Evolutionary conservation across 345 rosid genomes (phyloP), one percentile per base, ranked within the genome.

Genomic region (Eucalyptus sp.): DNA sequence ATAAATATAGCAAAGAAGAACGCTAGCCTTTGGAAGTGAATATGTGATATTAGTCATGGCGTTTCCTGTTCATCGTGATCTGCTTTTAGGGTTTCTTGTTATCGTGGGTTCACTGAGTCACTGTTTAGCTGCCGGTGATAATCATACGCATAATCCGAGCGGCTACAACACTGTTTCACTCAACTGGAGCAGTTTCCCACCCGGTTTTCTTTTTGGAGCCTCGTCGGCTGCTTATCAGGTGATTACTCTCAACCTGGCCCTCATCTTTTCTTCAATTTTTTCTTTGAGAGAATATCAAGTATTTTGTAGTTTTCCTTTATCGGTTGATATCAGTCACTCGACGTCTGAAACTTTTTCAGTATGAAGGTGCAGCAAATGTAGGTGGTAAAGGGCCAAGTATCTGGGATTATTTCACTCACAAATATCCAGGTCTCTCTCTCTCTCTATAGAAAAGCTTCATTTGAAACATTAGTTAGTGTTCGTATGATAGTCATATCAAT

Each of bases 381-480:
- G 92, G 87, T 87, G 92, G 93, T 18, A 89, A 90, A 90, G 90
- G 92, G 33, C 91, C 89, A 7, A 92, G 91, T 81, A 89, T 91
- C 8, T 91, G 94, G 94, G 94, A 92, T 43, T 52, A 56, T 31
- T 93, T 66, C 90, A 91, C 93, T 52, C 93, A 92, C 86, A 85
- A 89, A 37, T 87, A 89, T 76, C 93, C 92, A 86, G 92, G 95
- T 92, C 37, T n/a, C 27, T 37, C 51, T 80, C 17, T 10, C 13
- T 25, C 22, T 58, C 64, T 58, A n/a, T 58, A 58, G n/a, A 58
- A 58, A 25, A 58, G 13, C n/a, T 58, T 60, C 66, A 27, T 16
- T 60, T 27, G 66, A 60, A 60, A 60, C 66, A 60, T 60, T 60
- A 5, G 66, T 27, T 0, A 60, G 14, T 60, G 2, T 60, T 27